Conservation (phyloP, 192 early-diverging fungal species). For the Mortierella hygrophila region DNA sequence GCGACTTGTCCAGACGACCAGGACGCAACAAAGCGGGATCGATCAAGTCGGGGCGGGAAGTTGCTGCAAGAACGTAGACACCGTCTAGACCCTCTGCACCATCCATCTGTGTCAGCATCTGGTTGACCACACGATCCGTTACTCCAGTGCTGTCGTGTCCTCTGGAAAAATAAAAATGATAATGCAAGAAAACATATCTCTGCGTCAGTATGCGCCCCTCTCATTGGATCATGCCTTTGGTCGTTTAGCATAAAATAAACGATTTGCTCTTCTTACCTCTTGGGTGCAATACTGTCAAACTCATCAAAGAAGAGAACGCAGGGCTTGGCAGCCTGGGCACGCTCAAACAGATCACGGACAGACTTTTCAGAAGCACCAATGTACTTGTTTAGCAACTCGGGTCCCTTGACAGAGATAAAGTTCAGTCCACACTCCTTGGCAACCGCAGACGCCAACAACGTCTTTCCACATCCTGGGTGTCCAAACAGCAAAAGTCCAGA, state of each 20-base stretch:
- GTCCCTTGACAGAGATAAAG: conserved; percentile 97
- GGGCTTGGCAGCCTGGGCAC: conserved; percentile 92
- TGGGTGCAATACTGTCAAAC: conserved; percentile 97
- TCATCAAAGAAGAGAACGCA: conserved; percentile 99
- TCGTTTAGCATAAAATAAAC: neutral
- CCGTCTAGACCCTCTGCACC: conserved; percentile 96
- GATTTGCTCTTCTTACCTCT: conserved; percentile 62
- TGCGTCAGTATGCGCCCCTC: neutral
- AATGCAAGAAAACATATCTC: conserved; percentile 9
- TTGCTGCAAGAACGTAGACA: conserved; percentile 97
- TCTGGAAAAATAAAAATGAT: conserved; percentile 51
- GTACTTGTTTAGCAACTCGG: conserved; percentile 98
- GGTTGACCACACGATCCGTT: conserved; percentile 98
- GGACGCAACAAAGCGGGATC: conserved; percentile 87
- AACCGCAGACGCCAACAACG: conserved; percentile 93
- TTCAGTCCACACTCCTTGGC: conserved; percentile 97
- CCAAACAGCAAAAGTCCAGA: conserved; percentile 97
- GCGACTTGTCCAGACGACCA: conserved; percentile 84
- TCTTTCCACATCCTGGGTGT: conserved; percentile 99
- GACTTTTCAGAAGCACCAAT: conserved; percentile 98
- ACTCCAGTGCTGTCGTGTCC: conserved; percentile 99
- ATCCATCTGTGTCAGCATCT: conserved; percentile 98
- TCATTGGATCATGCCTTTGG: neutral
- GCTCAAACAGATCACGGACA: conserved; percentile 93
- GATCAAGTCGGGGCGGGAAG: conserved; percentile 88